phyloP scores from a whole-genome alignment of 345 rosid genomes.

The Pugionium dolabratum region DNA sequence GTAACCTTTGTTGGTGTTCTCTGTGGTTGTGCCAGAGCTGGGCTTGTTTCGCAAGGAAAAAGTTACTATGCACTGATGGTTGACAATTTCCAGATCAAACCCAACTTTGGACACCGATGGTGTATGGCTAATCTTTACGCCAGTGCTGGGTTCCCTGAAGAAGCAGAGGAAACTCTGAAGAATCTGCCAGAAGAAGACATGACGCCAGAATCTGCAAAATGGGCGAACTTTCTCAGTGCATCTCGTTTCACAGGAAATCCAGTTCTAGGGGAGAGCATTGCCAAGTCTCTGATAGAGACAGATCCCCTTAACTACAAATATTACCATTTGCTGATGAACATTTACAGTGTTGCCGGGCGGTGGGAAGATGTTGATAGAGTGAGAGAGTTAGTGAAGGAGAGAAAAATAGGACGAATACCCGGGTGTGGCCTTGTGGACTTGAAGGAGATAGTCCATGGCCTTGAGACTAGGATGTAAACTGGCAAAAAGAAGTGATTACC shows the following conservation, averaged over 20 bases:
- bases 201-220: conserved; percentile 48
- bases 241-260: conserved; percentile 54
- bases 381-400: conserved; percentile 50
- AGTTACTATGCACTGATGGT: conserved; percentile 55
- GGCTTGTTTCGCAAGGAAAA: conserved; percentile 50
- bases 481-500: conserved; percentile 6
- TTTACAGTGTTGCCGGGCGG: conserved; percentile 57
- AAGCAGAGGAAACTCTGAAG: conserved; percentile 56
- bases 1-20: conserved; percentile 62
- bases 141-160: conserved; percentile 41
- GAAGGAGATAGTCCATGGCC: conserved; percentile 59
- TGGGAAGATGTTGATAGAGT: conserved; percentile 61
- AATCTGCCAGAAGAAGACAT: conserved; percentile 41
- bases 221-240: conserved; percentile 56
- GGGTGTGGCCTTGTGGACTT: conserved; percentile 64
- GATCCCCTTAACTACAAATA: conserved; percentile 59
- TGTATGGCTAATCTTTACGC: conserved; percentile 74
- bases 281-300: conserved; percentile 48
- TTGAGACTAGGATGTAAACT: conserved; percentile 21
- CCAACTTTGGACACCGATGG: conserved; percentile 77
- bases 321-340: conserved; percentile 57
- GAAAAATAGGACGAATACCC: conserved; percentile 47
- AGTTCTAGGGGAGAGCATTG: conserved; percentile 53
- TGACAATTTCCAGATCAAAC: conserved; percentile 49
- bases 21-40: conserved; percentile 63